These are phyloP conservation scores for Zygosaccharomyces bailii DNA, from an alignment of 805 yeast species.

Conservation along the genomic window DNA sequence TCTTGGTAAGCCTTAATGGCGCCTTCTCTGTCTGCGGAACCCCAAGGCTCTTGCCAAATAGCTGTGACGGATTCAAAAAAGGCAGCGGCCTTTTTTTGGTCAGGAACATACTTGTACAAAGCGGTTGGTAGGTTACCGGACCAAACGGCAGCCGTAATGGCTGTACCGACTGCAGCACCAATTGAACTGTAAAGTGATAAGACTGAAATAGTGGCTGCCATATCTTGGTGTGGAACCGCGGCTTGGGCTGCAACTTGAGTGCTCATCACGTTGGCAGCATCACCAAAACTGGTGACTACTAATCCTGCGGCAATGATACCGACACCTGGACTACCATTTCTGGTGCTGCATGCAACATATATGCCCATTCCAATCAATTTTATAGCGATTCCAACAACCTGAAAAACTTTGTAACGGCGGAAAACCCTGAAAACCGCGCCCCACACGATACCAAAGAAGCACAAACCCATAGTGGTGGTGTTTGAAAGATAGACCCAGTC, in stretches of 20 bases:
- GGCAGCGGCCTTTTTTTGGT: conserved; percentile 21
- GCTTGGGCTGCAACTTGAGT: conserved; percentile 40
- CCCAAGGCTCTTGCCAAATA: conserved; percentile 29
- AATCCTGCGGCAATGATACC: conserved; percentile 34
- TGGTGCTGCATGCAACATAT: conserved; percentile 17
- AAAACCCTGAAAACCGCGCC: conserved; percentile 37
- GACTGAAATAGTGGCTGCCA: conserved; percentile 40
- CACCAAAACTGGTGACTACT: conserved; percentile 41
- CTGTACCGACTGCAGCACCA: conserved; percentile 41
- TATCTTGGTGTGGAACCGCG: conserved; percentile 42
- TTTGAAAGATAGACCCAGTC: conserved; percentile 41
- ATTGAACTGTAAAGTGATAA: conserved; percentile 36
- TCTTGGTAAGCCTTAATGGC: conserved; percentile 36
- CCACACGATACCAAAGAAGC: conserved; percentile 39
- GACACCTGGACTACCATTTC: conserved; percentile 20
- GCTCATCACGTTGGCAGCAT: conserved; percentile 39
- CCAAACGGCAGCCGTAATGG: conserved; percentile 41
- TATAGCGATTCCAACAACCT: conserved; percentile 35
- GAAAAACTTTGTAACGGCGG: conserved; percentile 40
- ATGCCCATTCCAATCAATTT: conserved; percentile 37
- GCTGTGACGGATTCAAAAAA: conserved; percentile 28
- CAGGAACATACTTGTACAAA: conserved; percentile 33
- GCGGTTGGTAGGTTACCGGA: conserved; percentile 34
- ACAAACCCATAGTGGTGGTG: conserved; percentile 37
- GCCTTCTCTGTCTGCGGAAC: conserved; percentile 33